Evolutionary conservation across 192 early-diverging fungal species (phyloP).

Genomic region (Phycomyces blakesleeanus): DNA sequence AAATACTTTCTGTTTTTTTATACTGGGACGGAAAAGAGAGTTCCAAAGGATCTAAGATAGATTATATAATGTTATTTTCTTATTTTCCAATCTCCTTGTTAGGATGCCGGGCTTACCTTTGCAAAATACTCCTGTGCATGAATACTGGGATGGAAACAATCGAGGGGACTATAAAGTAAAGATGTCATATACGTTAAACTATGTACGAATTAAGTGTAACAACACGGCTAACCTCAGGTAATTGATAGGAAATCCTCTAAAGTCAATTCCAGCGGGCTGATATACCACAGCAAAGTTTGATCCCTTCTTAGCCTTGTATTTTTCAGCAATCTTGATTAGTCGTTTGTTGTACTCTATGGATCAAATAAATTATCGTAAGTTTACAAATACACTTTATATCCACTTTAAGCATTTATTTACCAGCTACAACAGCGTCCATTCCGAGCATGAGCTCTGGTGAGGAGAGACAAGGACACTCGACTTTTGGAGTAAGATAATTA

Average conservation of each 20-base stretch:
- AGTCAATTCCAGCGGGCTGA: conserved; percentile 8
- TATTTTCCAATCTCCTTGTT: not conserved
- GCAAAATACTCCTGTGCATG: conserved; percentile 23
- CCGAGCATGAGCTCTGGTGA: conserved; percentile 4
- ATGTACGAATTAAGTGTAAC: not conserved
- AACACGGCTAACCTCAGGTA: conserved; percentile 4
- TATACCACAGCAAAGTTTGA: conserved; percentile 18
- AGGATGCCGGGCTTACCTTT: conserved; percentile 5
- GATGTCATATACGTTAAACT: not conserved
- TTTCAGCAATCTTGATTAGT: conserved; percentile 15
- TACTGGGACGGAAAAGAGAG: conserved; percentile 13
- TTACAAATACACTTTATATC: not conserved
- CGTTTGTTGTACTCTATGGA: conserved; percentile 11
- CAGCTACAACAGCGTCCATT: conserved; percentile 18
- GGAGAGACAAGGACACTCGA: conserved; percentile 11
- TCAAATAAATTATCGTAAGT: not conserved
- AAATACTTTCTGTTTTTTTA: not conserved
- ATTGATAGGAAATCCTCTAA: conserved; percentile 10
- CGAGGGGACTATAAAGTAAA: conserved; percentile 10
- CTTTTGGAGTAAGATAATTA: not conserved
- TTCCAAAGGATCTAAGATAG: conserved; percentile 17
- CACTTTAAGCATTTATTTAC: not conserved
- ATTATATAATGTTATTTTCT: not conserved
- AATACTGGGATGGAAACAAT: conserved; percentile 26
- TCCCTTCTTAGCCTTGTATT: conserved; percentile 13